These are phyloP conservation scores for Apiospora kogelbergensis DNA, from an alignment of 2,329 filamentous ascomycete genomes.

Conservation along the genomic window DNA sequence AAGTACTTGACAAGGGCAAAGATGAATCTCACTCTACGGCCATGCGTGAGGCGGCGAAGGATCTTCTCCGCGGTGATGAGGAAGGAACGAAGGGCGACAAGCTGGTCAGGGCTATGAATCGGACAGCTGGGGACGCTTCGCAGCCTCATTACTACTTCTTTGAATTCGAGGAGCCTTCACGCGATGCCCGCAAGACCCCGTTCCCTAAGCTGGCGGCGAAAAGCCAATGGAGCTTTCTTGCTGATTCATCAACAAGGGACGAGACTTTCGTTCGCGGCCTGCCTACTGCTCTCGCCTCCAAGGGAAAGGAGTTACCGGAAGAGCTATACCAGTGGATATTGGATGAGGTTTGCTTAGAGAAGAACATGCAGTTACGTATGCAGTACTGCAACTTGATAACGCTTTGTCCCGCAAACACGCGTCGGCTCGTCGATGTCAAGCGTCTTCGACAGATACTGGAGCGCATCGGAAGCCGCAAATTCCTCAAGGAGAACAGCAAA, in stretches of 20 bases:
- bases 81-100: constrained; percentile 31
- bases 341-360: constrained; percentile 56
- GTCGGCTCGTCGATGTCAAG: constrained; percentile 44
- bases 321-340: constrained; percentile 68
- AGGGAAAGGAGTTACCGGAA: constrained; percentile 53
- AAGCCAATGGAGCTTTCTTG: constrained; percentile 49
- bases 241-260: constrained; percentile 50
- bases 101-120: constrained; percentile 47
- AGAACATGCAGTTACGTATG: constrained; percentile 52
- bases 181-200: constrained; percentile 23
- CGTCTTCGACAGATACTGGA: constrained; percentile 55
- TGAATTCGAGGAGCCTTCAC: constrained; percentile 30
- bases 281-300: constrained; percentile 51
- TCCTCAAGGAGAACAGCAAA: constrained; percentile 35
- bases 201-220: constrained; percentile 39
- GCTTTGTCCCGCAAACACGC: constrained; percentile 42
- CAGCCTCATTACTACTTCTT: constrained; percentile 53
- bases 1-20: constrained; percentile 6
- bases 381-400: constrained; percentile 61
- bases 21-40: constrained; percentile 14
- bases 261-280: constrained; percentile 64
- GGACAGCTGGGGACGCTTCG: constrained; percentile 41
- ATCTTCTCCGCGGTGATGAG: constrained; percentile 31
- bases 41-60: constrained; percentile 42
- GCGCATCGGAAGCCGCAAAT: constrained; percentile 55